phyloP scores from a whole-genome alignment of 345 rosid species.

The Alliaria petiolata region DNA sequence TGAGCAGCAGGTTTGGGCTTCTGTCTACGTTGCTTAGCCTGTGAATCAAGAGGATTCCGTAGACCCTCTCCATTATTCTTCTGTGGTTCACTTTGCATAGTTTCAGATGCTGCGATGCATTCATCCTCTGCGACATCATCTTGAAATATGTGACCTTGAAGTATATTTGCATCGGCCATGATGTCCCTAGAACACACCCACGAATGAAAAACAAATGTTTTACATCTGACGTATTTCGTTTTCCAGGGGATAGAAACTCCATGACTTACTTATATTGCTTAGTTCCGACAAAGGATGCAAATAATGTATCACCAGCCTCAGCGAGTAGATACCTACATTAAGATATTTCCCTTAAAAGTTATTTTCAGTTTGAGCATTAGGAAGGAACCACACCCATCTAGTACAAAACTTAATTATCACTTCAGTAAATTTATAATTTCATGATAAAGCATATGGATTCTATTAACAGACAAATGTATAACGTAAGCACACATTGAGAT shows the following conservation, averaged over 20 bases:
- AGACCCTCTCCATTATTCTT: constrained; percentile 47
- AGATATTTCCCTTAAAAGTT: too few species aligned
- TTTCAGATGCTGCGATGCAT: constrained; percentile 41
- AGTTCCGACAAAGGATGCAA: constrained; percentile 96
- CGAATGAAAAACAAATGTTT: neutral
- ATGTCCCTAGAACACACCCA: constrained; percentile 62
- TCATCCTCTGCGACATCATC: constrained; percentile 62
- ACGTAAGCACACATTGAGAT: neutral
- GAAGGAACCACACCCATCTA: neutral
- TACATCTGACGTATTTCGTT: constrained; percentile 1
- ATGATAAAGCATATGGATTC: neutral
- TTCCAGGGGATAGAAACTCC: neutral
- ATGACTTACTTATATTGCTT: constrained; percentile 84
- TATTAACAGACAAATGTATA: neutral
- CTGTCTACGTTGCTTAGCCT: constrained; percentile 51
- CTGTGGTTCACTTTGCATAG: constrained; percentile 34
- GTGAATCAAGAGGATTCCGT: constrained; percentile 44
- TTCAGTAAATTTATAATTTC: neutral
- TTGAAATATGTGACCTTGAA: constrained; percentile 90
- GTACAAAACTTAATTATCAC: neutral
- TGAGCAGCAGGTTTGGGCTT: constrained; percentile 91
- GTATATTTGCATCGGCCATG: constrained; percentile 88
- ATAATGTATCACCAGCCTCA: constrained; percentile 91
- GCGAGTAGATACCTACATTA: constrained; percentile 72
- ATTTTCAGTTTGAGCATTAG: constrained; percentile 2